Percentiles rank a stretch among this genome's conserved stretches.
Conservation (phyloP, 2,329 filamentous ascomycete genomes). For the Fusarium dlaminii region DNA sequence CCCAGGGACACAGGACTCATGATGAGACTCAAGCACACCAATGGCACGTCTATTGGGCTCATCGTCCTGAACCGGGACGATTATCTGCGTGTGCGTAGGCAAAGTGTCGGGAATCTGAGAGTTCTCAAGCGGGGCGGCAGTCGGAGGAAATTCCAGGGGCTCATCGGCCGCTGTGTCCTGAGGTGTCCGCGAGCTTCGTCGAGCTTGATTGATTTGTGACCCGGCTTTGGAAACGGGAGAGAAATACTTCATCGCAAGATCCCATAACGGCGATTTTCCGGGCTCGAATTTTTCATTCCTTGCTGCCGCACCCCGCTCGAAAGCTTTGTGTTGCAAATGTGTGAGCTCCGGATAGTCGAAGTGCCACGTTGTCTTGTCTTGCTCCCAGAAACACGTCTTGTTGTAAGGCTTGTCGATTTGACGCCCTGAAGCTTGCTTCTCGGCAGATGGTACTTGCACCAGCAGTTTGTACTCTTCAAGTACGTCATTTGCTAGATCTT, state of each 20-base stretch:
- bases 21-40: slow-evolving; percentile 72
- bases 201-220: slow-evolving; percentile 13
- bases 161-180: slow-evolving; percentile 40
- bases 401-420: slow-evolving; percentile 66
- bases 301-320: slow-evolving; percentile 60
- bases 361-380: slow-evolving; percentile 66
- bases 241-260: slow-evolving; percentile 67
- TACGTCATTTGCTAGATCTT: slow-evolving; percentile 47
- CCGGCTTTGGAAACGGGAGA: slow-evolving; percentile 52
- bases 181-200: slow-evolving; percentile 18
- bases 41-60: slow-evolving; percentile 56
- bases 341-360: slow-evolving; percentile 72
- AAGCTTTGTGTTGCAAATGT: slow-evolving; percentile 65
- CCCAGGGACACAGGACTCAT: slow-evolving; percentile 70
- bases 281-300: slow-evolving; percentile 64
- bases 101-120: slow-evolving; percentile 50
- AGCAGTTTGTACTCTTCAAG: slow-evolving; percentile 58
- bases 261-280: slow-evolving; percentile 62
- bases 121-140: slow-evolving; percentile 41
- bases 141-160: slow-evolving; percentile 44
- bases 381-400: slow-evolving; percentile 68
- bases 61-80: slow-evolving; percentile 48
- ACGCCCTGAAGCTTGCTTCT: slow-evolving; percentile 60
- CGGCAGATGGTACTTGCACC: slow-evolving; percentile 60
- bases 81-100: slow-evolving; percentile 48